Evolutionary conservation across 2,329 filamentous ascomycete species (phyloP).

Genomic region (Chaetomium strumarium): DNA sequence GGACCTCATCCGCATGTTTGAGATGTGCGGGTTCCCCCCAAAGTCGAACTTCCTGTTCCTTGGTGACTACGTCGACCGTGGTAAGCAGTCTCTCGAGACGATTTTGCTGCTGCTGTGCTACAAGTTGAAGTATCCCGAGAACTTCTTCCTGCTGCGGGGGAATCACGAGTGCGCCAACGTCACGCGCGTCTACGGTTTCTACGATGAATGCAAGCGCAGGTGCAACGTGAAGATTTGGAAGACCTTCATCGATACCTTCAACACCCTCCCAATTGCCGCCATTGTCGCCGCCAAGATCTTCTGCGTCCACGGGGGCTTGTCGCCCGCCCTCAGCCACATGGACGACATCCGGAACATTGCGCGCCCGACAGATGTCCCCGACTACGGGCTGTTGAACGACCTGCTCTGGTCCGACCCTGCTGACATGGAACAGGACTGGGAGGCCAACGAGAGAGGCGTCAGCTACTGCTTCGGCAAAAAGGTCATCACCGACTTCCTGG

Average conservation of each 20-base stretch:
- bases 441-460: constrained; percentile 92
- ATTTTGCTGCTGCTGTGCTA: constrained; percentile 91
- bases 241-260: constrained; percentile 95
- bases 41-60: constrained; percentile 89
- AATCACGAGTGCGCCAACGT: constrained; percentile 98
- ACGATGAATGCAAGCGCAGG: constrained; percentile 93
- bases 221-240: constrained; percentile 99
- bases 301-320: constrained; percentile 91
- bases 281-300: constrained; percentile 98
- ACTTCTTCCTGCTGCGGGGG: constrained; percentile 90
- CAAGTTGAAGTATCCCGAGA: constrained; percentile 95
- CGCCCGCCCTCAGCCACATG: constrained; percentile 90
- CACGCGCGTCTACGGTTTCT: constrained; percentile 93
- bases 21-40: constrained; percentile 96
- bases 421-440: constrained; percentile 97
- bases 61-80: constrained; percentile 92
- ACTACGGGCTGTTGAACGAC: constrained; percentile 93
- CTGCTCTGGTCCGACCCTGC: constrained; percentile 95
- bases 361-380: constrained; percentile 91
- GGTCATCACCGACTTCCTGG: constrained; percentile 93
- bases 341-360: constrained; percentile 96
- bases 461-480: constrained; percentile 99
- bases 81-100: constrained; percentile 92
- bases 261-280: constrained; percentile 89
- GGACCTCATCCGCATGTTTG: constrained; percentile 92